phyloP scores from a whole-genome alignment of 441 rosid genomes.

The Adansonia grandidieri region DNA sequence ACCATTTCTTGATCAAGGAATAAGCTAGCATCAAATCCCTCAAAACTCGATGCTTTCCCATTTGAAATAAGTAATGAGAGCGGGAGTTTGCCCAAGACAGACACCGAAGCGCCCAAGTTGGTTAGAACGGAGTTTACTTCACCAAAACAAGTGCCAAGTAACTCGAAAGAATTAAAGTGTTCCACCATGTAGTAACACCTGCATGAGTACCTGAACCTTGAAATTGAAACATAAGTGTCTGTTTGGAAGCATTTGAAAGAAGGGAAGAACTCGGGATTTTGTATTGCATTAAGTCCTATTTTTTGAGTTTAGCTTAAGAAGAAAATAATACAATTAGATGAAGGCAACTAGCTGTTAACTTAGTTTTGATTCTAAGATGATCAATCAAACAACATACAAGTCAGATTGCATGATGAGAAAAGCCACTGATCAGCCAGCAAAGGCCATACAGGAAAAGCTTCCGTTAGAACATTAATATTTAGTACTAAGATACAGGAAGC shows the following conservation, averaged over 20 bases:
- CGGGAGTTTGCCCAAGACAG: too few species aligned
- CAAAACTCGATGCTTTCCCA: neutral
- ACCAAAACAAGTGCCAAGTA: neutral
- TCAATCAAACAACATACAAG: slow-evolving; percentile 26
- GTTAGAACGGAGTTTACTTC: neutral
- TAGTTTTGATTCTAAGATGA: slow-evolving; percentile 17
- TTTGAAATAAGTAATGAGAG: neutral
- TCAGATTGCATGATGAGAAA: slow-evolving; percentile 26
- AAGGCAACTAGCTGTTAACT: slow-evolving; percentile 6
- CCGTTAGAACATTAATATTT: slow-evolving; percentile 10
- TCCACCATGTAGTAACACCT: neutral
- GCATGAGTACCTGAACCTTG: neutral
- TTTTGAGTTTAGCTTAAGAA: neutral
- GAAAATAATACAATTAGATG: neutral
- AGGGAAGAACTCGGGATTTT: neutral
- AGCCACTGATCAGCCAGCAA: slow-evolving; percentile 13
- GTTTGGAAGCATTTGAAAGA: neutral
- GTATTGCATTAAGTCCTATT: neutral
- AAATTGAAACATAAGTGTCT: neutral
- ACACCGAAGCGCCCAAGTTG: neutral
- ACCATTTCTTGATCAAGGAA: too few species aligned
- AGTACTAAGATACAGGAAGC: slow-evolving; percentile 27
- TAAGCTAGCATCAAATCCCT: neutral
- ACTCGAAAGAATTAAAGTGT: too few species aligned
- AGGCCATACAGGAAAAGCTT: slow-evolving; percentile 19